Evolutionary conservation across 1,139 yeast genomes (phyloP), one percentile per base, ranked within the genome.

Genomic region (Debaryomyces coudertii): DNA sequence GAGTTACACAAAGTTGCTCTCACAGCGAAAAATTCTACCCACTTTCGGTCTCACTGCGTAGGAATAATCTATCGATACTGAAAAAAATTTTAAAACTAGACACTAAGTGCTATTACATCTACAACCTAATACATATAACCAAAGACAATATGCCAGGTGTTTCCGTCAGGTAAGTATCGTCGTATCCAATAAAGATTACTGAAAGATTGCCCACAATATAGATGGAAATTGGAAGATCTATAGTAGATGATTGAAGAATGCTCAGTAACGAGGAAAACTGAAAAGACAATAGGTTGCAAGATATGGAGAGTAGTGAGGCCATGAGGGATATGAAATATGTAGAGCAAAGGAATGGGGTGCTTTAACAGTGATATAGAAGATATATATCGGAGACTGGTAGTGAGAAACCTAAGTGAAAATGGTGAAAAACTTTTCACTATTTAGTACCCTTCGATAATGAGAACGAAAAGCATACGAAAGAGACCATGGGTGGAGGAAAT

Each of bases 91-190:
- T 46, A 53, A 35, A 40, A 48, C 49, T 55, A 28, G 30, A 53
- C 53, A 36, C 29, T 29, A 35, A 25, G 35, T 33, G 33, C 36
- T 37, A 38, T 41, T 40, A 41, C 36, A 38, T 8, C 29, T 25
- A 29, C 46, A 42, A 45, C 46, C 33, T 36, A 40, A 43, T 44
- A 45, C 41, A 44, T 42, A 47, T 28, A 43, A 36, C 52, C 38
- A 45, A 43, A 49, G 46, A 42, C 59, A 65, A 62, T 72, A 90
- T 90, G 97, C 87, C 96, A 82, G 97, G 97, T 89, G 93, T 87
- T 82, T 87, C 97, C 82, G 97, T 90, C 76, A 89, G 95, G 95
- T 88, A 86, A 71, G 95, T 87, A 54, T 31, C 16, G 35, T 31
- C 35, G 35, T 31, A 16, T 8, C 23, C 11, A 31, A 31, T n/a